Conservation (phyloP, 306 rosid species). For the Fragaria nilgerrensis region DNA sequence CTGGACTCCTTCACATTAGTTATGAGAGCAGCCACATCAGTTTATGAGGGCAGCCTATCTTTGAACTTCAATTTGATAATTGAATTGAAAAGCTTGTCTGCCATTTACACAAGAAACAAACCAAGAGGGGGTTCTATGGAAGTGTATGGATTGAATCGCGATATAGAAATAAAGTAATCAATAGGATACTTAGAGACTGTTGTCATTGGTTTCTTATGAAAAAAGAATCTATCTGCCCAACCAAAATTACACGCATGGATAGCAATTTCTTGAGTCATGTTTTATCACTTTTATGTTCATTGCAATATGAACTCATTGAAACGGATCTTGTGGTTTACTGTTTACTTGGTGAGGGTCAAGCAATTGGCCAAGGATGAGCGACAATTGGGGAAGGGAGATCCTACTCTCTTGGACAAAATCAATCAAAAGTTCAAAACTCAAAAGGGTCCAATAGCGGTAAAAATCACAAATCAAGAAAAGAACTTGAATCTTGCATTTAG, state of each 20-base stretch:
- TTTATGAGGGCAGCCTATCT: background rate
- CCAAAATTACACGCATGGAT: background rate
- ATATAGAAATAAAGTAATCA: background rate
- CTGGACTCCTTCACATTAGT: background rate
- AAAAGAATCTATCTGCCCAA: background rate
- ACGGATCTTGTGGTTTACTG: background rate
- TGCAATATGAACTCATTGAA: background rate
- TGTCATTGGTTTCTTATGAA: conserved; percentile 3
- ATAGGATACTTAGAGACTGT: background rate
- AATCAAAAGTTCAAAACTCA: background rate
- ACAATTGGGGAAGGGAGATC: background rate
- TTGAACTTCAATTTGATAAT: background rate
- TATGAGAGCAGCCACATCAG: background rate
- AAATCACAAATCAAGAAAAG: background rate
- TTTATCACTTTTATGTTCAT: background rate
- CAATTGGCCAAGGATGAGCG: background rate
- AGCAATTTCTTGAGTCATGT: background rate
- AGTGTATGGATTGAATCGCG: background rate
- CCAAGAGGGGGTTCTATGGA: background rate
- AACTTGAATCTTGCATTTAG: background rate
- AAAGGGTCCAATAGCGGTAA: background rate
- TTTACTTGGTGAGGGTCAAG: background rate
- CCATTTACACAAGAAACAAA: background rate
- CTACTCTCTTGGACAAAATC: background rate
- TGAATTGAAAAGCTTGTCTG: background rate